Percentiles rank a stretch among this genome's conserved stretches.
Evolutionary conservation across 305 asterid species (phyloP).

Genomic region (Fraxinus sp.): DNA sequence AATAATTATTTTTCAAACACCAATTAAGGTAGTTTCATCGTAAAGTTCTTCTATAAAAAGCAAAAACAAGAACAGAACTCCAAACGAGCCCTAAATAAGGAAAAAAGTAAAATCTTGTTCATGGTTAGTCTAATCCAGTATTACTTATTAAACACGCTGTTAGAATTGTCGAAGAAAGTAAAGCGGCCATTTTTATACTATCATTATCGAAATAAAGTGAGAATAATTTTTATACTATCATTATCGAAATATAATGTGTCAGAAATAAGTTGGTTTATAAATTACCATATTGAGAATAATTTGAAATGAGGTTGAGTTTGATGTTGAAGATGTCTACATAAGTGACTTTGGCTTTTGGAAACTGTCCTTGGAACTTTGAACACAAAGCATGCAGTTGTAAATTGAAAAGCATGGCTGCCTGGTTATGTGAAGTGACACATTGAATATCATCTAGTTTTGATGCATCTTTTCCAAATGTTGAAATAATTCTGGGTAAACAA

Average conservation of each 20-base stretch:
- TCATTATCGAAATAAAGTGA: neutral
- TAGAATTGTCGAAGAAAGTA: neutral
- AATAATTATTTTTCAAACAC: neutral
- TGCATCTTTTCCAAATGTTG: constrained; percentile 10
- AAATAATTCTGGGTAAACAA: constrained; percentile 23
- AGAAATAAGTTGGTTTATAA: neutral
- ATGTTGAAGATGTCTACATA: constrained; percentile 32
- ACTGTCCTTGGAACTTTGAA: constrained; percentile 13
- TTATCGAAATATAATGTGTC: neutral
- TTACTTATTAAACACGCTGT: neutral
- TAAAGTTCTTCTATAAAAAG: no score
- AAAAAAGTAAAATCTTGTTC: no score
- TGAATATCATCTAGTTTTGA: constrained; percentile 22
- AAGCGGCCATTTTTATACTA: neutral
- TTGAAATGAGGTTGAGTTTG: constrained; percentile 25
- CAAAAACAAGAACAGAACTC: neutral
- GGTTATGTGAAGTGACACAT: constrained; percentile 27
- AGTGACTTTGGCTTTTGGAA: constrained; percentile 19
- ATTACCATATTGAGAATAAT: constrained; percentile 24
- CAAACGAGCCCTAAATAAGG: neutral
- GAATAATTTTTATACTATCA: no score
- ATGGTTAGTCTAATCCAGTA: neutral
- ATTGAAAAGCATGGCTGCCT: constrained; percentile 26
- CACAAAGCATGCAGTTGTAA: constrained; percentile 20
- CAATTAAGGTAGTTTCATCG: neutral